A percentile compares a stretch with the other conserved stretches of the same genome.
Conservation (phyloP, 2,329 filamentous ascomycete genomes). For the Aspergillus pseudoterreus region DNA sequence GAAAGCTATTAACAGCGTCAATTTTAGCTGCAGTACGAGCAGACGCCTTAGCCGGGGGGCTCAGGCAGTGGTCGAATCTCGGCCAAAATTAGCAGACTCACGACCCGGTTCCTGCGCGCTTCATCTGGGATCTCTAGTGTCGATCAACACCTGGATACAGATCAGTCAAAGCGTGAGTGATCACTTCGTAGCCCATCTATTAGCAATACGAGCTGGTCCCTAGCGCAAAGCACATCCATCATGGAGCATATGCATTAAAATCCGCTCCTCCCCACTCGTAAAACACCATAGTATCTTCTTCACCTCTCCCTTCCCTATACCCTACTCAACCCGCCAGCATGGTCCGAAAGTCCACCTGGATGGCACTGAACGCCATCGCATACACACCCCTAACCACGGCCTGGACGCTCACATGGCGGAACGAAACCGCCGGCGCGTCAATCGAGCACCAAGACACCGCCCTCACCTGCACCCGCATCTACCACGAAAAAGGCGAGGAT, state of each 20-base stretch:
- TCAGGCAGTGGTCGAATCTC: neutral
- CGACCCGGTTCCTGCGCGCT: no score
- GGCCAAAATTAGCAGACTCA: no score
- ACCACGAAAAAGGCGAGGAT: constrained; percentile 7
- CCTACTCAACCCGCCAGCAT: constrained; percentile 1
- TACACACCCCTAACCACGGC: constrained; percentile 1
- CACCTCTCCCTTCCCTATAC: neutral
- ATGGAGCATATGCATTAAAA: no score
- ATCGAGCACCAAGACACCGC: constrained; percentile 1
- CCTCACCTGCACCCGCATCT: constrained; percentile 11
- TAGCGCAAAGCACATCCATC: no score
- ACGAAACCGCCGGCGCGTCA: constrained; percentile 6
- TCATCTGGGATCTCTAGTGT: no score
- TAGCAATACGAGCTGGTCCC: no score
- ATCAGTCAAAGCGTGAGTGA: no score
- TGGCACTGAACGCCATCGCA: neutral
- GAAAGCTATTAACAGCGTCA: neutral
- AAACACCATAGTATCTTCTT: neutral
- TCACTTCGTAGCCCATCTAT: no score
- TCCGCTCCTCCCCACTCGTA: no score
- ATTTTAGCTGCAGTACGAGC: neutral
- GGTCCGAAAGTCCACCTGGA: neutral
- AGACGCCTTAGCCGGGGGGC: neutral
- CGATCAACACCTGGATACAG: no score
- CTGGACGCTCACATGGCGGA: constrained; percentile 15